phyloP scores from a whole-genome alignment of 768 basidiomycete species.

The Xerocomellus intermedius region DNA sequence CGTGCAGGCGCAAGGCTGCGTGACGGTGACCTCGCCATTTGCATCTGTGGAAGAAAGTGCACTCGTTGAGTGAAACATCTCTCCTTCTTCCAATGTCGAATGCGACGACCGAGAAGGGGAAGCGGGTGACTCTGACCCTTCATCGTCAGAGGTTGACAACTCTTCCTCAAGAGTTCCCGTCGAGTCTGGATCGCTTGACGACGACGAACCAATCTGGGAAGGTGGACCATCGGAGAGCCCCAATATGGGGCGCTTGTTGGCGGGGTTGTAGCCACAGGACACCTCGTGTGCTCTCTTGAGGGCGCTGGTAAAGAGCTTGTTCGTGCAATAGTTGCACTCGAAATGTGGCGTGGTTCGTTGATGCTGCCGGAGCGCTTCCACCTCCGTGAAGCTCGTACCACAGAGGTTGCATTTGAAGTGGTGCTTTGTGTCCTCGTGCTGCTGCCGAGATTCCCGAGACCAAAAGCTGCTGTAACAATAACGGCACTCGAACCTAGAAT shows the following conservation, averaged over 20 bases:
- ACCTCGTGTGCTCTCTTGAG: slow-evolving; percentile 5
- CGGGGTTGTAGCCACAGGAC: slow-evolving; percentile 3
- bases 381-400: background rate
- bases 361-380: background rate
- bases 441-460: background rate
- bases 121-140: background rate
- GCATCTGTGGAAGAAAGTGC: background rate
- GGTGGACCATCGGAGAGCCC: too few species aligned
- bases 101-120: slow-evolving; percentile 4
- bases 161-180: background rate
- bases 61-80: slow-evolving; percentile 7
- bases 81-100: slow-evolving; percentile 3
- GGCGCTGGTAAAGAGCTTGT: background rate
- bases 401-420: background rate
- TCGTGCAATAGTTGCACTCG: slow-evolving; percentile 6
- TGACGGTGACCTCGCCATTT: background rate
- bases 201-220: too few species aligned
- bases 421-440: slow-evolving; percentile 16
- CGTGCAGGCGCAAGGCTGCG: background rate
- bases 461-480: slow-evolving; percentile 7
- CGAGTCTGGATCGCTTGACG: background rate
- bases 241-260: background rate
- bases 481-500: slow-evolving; percentile 4
- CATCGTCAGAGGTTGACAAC: background rate
- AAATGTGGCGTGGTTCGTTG: background rate